Evolutionary conservation across 139 green algal species (phyloP).

Genomic region (Tetradesmus obliquus): DNA sequence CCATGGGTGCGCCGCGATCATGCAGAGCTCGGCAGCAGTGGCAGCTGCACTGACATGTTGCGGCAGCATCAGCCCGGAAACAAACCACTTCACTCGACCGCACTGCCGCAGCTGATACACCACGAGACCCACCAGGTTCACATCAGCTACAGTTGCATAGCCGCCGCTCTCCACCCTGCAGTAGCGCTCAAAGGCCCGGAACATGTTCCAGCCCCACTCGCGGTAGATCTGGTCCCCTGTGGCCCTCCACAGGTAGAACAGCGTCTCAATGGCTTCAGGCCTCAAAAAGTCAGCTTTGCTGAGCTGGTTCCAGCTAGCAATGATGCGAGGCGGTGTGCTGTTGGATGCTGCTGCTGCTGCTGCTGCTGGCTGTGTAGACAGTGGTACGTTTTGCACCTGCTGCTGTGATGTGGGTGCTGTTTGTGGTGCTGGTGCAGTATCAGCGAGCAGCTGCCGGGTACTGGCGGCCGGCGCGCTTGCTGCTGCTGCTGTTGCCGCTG

Average conservation of each 20-base stretch:
- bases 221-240: constrained; percentile 80
- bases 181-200: constrained; percentile 79
- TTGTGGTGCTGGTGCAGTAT: constrained; percentile 9
- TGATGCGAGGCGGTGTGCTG: background rate
- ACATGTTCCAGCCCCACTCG: constrained; percentile 87
- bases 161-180: constrained; percentile 65
- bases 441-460: background rate
- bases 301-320: background rate
- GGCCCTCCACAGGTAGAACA: constrained; percentile 86
- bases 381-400: background rate
- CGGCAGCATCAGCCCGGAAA: too few relatives aligned
- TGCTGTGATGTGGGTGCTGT: constrained; percentile 1
- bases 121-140: constrained; percentile 11
- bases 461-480: background rate
- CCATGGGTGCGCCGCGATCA: background rate
- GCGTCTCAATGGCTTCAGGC: constrained; percentile 84
- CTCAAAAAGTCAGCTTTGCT: constrained; percentile 75
- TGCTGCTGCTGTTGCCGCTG: background rate
- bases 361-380: background rate
- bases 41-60: background rate
- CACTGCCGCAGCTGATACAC: background rate
- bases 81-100: too few relatives aligned
- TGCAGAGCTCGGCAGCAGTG: background rate
- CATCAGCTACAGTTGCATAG: constrained; percentile 71
- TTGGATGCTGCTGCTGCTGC: constrained; percentile 7